Evolutionary conservation across 1,139 yeast genomes (phyloP).

Genomic region (Zygotorulaspora mrakii): DNA sequence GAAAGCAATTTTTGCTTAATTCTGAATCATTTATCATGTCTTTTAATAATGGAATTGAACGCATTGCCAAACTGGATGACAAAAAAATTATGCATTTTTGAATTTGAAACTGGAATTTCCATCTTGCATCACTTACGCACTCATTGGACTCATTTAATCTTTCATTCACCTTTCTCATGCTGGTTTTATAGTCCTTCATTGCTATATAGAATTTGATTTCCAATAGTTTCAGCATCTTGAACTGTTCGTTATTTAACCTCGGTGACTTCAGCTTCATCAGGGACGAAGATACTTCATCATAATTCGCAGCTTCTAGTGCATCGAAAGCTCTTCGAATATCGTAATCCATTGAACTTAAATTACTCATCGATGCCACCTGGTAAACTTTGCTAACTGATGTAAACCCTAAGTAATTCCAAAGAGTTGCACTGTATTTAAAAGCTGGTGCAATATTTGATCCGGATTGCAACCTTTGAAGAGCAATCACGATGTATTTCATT

Average conservation of each 20-base stretch:
- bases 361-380: not conserved
- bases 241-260: slow-evolving; percentile 13
- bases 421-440: slow-evolving; percentile 8
- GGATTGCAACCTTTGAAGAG: slow-evolving; percentile 20
- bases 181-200: slow-evolving; percentile 21
- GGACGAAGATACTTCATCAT: slow-evolving; percentile 1
- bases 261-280: slow-evolving; percentile 13
- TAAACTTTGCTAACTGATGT: slow-evolving; percentile 10
- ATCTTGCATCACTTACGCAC: slow-evolving; percentile 18
- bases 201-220: slow-evolving; percentile 16
- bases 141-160: slow-evolving; percentile 16
- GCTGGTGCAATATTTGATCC: slow-evolving; percentile 12
- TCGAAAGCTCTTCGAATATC: slow-evolving; percentile 8
- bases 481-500: slow-evolving; percentile 25
- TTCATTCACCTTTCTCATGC: slow-evolving; percentile 19
- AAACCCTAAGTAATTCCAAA: slow-evolving; percentile 18
- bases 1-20: slow-evolving; percentile 20
- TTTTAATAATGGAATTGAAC: slow-evolving; percentile 21
- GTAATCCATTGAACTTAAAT: slow-evolving; percentile 1
- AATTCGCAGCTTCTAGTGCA: slow-evolving; percentile 11
- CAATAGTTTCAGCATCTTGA: slow-evolving; percentile 11
- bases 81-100: slow-evolving; percentile 25
- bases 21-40: slow-evolving; percentile 20
- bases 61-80: slow-evolving; percentile 19
- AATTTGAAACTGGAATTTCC: slow-evolving; percentile 25